A percentile compares a stretch with the other conserved stretches of the same genome.
Conservation (phyloP, 2,329 filamentous ascomycete genomes). For the Coniochaeta sp. region DNA sequence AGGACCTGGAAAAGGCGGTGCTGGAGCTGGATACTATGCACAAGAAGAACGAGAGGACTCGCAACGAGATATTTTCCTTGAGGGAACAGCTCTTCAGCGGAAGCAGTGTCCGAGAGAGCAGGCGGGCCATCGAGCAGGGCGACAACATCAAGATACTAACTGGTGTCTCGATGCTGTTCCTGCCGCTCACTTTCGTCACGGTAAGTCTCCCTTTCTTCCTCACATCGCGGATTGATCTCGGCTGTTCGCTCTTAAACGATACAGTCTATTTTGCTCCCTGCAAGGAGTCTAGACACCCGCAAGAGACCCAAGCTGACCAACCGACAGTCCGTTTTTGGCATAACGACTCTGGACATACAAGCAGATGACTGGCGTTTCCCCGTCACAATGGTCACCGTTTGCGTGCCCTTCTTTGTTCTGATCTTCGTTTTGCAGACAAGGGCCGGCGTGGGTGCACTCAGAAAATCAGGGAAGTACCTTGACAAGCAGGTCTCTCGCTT, state of each 20-base stretch:
- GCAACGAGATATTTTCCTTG: conserved; percentile 48
- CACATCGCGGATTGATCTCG: too few relatives aligned
- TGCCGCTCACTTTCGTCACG: conserved; percentile 55
- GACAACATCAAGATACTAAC: conserved; percentile 55
- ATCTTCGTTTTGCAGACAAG: conserved; percentile 37
- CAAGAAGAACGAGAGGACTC: conserved; percentile 42
- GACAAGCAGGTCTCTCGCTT: conserved; percentile 5
- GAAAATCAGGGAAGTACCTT: conserved; percentile 5
- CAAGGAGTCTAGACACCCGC: background rate
- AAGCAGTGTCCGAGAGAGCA: conserved; percentile 53
- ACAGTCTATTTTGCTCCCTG: too few relatives aligned
- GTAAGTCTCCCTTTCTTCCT: conserved; percentile 15
- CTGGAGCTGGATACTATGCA: conserved; percentile 38
- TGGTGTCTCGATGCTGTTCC: conserved; percentile 53
- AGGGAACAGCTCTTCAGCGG: conserved; percentile 57
- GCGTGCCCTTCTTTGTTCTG: conserved; percentile 41
- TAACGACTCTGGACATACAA: conserved; percentile 35
- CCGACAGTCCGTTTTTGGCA: conserved; percentile 43
- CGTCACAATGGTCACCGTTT: conserved; percentile 59
- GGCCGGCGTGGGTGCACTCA: conserved; percentile 20
- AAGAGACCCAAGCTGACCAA: background rate
- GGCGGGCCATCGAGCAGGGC: conserved; percentile 56
- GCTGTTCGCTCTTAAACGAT: too few relatives aligned
- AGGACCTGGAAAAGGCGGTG: conserved; percentile 44
- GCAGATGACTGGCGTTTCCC: conserved; percentile 37